Base-by-base conservation (phyloP, 2,329 filamentous ascomycete species). In the Neurospora sp. region DNA sequence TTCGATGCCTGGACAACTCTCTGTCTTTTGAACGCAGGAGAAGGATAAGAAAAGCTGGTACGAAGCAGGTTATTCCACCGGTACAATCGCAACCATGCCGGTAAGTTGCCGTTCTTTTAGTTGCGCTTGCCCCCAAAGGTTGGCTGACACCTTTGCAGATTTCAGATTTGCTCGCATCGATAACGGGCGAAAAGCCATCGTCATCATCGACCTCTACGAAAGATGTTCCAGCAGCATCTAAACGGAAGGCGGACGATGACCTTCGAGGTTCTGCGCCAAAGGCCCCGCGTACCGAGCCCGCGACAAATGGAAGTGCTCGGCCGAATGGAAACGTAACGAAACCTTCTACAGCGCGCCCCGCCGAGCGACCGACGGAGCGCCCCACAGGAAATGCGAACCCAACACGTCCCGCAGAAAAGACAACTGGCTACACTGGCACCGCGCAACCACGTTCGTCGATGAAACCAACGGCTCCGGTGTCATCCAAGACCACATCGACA, bases 231-330 rank as follows among this genome's bases (percentile, higher is more conserved):
- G 74, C 80, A 8, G 75, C 77, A 37, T 77, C 81, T 43, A 90
- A 90, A 78, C 84, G 88, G 73, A 90, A 89, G 76, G 84, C 86
- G 67, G 84, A 86, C 41, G 81, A 85, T 71, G 84, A 87, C 69
- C 76, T 84, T 38, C 79, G 78, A 57, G 77, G 76, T 68, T 75
- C 78, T 68, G 77, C 77, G 37, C 75, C 78, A 40, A 88, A 87
- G 77, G 74, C 80, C 3, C 79, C 81, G 37, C 83, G 82, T 62
- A 78, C 77, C 1, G 71, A 73, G 3, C 69, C 77, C 23, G 69
- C 72, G 6, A 72, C 76, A 67, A 72, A 76, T 39, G 73, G 72
- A 67, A 69, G 75, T 33, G 69, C 74, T 1, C 71, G 72, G 66
- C 41, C 72, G 67, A 73, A 70, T 70, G 66, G 67, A 70, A 69